Evolutionary conservation across 192 early-diverging fungal species (phyloP).

Genomic region (Mortierella antarctica): DNA sequence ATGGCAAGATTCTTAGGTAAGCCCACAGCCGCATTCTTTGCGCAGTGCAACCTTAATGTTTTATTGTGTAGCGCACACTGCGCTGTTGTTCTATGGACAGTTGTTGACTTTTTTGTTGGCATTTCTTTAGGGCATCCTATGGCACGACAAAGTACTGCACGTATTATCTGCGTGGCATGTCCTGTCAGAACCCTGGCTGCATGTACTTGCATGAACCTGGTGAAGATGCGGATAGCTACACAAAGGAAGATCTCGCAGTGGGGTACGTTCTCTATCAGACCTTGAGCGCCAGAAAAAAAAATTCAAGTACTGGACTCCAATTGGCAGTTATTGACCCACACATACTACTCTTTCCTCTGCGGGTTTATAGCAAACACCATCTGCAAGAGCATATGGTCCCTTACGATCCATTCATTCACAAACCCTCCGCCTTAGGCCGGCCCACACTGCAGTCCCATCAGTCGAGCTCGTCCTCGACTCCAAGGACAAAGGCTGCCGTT

Average conservation of each 20-base stretch:
- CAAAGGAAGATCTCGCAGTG: conserved; percentile 87
- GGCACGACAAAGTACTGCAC: conserved; percentile 99
- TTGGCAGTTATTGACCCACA: not conserved
- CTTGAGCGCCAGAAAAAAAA: not conserved
- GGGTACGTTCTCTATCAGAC: conserved; percentile 56
- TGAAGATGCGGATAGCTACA: conserved; percentile 92
- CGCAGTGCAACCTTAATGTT: not conserved
- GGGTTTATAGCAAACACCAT: conserved; percentile 56
- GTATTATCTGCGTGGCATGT: conserved; percentile 90
- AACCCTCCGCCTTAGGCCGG: conserved; percentile 12
- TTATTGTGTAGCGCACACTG: not conserved
- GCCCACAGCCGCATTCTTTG: not conserved
- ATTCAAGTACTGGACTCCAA: not conserved
- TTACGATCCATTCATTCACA: conserved; percentile 21
- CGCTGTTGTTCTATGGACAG: not conserved
- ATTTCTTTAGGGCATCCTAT: conserved; percentile 80
- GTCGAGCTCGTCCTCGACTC: conserved; percentile 22
- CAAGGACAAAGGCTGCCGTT: conserved; percentile 30
- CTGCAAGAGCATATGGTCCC: conserved; percentile 56
- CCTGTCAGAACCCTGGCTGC: conserved; percentile 93
- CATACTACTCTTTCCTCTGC: not conserved
- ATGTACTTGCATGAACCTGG: conserved; percentile 96
- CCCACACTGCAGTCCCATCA: conserved; percentile 30
- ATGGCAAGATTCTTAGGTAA: conserved; percentile 86
- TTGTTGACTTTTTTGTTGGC: conserved; percentile 4